Percentiles rank a stretch among this genome's conserved stretches.
These are phyloP conservation scores for Coemansia sp. DNA, from an alignment of 192 early-diverging fungal species.

Conservation along the genomic window DNA sequence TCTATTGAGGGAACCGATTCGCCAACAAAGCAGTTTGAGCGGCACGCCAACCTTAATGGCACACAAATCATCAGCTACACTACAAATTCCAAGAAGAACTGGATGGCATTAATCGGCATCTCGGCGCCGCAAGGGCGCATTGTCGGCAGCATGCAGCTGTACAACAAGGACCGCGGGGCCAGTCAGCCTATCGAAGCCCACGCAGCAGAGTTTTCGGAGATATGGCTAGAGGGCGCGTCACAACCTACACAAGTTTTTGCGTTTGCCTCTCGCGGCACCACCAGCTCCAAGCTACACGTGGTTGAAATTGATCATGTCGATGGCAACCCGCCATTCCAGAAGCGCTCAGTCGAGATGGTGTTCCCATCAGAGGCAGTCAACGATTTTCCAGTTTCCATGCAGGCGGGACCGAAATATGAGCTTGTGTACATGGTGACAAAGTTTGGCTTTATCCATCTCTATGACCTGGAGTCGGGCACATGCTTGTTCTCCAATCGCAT, in stretches of 20 bases:
- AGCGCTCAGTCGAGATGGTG: conserved; percentile 88
- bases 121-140: conserved; percentile 87
- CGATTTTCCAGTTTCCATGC: conserved; percentile 98
- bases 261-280: conserved; percentile 82
- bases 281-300: conserved; percentile 89
- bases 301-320: conserved; percentile 96
- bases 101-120: conserved; percentile 94
- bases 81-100: conserved; percentile 86
- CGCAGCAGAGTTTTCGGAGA: conserved; percentile 91
- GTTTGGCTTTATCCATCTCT: conserved; percentile 96
- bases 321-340: conserved; percentile 84
- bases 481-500: conserved; percentile 99
- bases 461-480: conserved; percentile 91
- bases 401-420: conserved; percentile 90
- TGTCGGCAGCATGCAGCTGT: conserved; percentile 95
- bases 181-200: conserved; percentile 96
- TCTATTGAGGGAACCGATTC: conserved; percentile 86
- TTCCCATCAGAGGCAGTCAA: conserved; percentile 94
- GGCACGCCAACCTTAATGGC: conserved; percentile 76
- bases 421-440: conserved; percentile 96
- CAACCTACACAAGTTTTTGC: conserved; percentile 88
- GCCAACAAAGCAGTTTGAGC: conserved; percentile 91
- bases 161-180: conserved; percentile 86
- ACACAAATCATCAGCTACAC: conserved; percentile 97
- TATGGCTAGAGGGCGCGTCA: conserved; percentile 73